These are phyloP conservation scores for Stentor coeruleus DNA, from an alignment of 73 alveolate species.

Conservation along the genomic window DNA sequence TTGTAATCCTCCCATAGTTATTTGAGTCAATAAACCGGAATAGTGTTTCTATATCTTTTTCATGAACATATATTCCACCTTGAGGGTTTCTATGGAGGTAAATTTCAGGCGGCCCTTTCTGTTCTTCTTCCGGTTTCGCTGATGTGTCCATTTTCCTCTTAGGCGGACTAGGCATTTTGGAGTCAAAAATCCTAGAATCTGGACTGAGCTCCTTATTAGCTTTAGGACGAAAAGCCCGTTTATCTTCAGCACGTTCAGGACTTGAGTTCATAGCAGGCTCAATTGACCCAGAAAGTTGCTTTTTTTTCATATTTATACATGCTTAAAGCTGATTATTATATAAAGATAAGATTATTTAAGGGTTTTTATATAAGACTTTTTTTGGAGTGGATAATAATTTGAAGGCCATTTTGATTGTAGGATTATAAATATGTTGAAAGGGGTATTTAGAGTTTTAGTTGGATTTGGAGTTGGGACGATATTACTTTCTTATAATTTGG, in stretches of 20 bases:
- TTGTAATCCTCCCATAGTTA: conserved; percentile 10
- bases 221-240: neutral
- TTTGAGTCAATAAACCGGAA: conserved; percentile 18
- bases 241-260: neutral
- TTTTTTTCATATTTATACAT: neutral
- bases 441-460: neutral
- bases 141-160: neutral
- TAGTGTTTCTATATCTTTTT: conserved; percentile 22
- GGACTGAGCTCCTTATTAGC: neutral
- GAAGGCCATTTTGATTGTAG: too few species aligned
- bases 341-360: too few species aligned
- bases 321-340: too few species aligned
- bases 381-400: too few species aligned
- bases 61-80: conserved; percentile 30
- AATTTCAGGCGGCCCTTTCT: conserved; percentile 12
- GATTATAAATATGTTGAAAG: neutral
- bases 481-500: too few species aligned
- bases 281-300: neutral
- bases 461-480: conserved; percentile 4
- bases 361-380: too few species aligned
- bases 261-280: neutral
- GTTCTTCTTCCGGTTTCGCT: neutral
- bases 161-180: conserved; percentile 1
- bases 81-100: conserved; percentile 25
- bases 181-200: neutral